A percentile compares a stretch with the other conserved stretches of the same genome.
Conservation (phyloP, 1,139 yeast species). For the Saccharomycopsis hybrid region DNA sequence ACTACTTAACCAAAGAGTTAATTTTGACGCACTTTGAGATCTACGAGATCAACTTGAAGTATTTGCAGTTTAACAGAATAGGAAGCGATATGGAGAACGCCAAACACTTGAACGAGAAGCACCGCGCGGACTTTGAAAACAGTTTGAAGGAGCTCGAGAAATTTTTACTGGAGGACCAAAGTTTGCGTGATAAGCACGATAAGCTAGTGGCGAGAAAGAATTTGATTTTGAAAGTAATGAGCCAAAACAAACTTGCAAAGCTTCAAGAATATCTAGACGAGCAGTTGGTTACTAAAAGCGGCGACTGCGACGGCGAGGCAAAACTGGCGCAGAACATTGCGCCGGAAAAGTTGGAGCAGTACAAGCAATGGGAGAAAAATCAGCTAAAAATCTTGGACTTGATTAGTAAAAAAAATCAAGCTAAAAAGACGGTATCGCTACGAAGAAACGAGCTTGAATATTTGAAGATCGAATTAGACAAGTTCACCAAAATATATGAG, state of each 20-base stretch:
- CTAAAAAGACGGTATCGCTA: conserved; percentile 34
- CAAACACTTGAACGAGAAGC: conserved; percentile 20
- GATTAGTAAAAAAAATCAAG: conserved; percentile 35
- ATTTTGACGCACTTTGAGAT: conserved; percentile 20
- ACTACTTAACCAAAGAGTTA: conserved; percentile 29
- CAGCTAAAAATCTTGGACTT: conserved; percentile 35
- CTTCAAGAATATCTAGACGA: conserved; percentile 20
- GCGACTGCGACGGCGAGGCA: conserved; percentile 18
- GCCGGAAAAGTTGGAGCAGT: conserved; percentile 26
- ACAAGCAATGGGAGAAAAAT: conserved; percentile 24
- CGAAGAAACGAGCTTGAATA: conserved; percentile 53
- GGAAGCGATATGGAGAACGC: conserved; percentile 7
- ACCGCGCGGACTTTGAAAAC: conserved; percentile 25
- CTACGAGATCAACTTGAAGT: conserved; percentile 18
- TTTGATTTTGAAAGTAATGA: conserved; percentile 18
- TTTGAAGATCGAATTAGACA: conserved; percentile 57
- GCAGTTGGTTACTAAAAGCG: conserved; percentile 13
- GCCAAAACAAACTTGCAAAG: conserved; percentile 21
- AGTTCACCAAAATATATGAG: conserved; percentile 49
- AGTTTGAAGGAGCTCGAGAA: conserved; percentile 28
- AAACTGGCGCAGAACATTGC: conserved; percentile 28
- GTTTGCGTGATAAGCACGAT: conserved; percentile 23
- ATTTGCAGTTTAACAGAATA: conserved; percentile 13
- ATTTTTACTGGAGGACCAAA: conserved; percentile 26
- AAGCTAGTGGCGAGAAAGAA: conserved; percentile 21